phyloP scores from a whole-genome alignment of 495 filamentous ascomycete genomes.

The Penicillium daleae region DNA sequence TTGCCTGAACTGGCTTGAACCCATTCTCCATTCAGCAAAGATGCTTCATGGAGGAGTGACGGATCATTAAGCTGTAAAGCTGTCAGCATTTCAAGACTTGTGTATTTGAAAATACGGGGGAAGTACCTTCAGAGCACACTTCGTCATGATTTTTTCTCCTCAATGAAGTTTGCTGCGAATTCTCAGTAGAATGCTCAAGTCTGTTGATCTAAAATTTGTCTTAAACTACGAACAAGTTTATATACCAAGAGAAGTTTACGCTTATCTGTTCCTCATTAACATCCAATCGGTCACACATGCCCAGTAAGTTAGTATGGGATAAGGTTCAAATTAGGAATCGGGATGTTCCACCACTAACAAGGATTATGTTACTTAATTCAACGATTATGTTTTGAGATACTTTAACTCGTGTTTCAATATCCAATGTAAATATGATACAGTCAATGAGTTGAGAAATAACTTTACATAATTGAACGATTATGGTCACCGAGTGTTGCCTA shows the following conservation, averaged over 20 bases:
- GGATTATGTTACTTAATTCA: no score
- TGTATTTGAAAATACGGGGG: background rate
- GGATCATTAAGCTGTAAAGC: background rate
- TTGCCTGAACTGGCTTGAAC: background rate
- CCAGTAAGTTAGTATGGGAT: background rate
- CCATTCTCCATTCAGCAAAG: background rate
- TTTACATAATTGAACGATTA: conserved; percentile 1
- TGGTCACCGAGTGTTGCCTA: background rate
- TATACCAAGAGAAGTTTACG: background rate
- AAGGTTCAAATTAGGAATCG: no score
- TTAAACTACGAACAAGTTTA: background rate
- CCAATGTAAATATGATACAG: no score
- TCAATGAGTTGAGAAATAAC: no score
- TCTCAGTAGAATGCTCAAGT: background rate
- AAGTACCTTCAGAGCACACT: background rate
- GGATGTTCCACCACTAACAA: no score
- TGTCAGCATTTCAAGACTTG: background rate
- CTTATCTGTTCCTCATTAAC: background rate
- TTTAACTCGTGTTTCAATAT: no score
- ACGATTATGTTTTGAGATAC: background rate
- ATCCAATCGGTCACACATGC: background rate
- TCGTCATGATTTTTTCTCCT: background rate
- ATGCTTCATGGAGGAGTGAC: background rate
- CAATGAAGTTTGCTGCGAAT: background rate
- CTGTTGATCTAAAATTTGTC: no score